These are phyloP conservation scores for Isabelozyma heimii DNA, from an alignment of 805 yeast genomes.

Conservation along the genomic window DNA sequence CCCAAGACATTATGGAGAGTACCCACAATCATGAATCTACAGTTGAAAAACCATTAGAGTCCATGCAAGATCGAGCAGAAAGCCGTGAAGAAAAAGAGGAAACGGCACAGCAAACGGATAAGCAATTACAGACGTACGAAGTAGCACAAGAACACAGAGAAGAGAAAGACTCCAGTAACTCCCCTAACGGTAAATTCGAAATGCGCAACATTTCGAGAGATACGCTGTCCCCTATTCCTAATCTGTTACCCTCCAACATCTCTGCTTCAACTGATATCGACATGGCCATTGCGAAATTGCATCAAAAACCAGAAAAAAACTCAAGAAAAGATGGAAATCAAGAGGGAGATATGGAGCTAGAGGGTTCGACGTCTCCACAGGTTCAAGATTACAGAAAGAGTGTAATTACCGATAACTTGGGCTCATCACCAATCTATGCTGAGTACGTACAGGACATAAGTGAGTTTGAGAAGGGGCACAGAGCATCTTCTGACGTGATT, in stretches of 20 bases:
- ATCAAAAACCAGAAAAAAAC: background rate
- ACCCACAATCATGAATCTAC: no score
- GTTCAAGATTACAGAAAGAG: background rate
- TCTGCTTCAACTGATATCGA: conserved; percentile 14
- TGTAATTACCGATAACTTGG: background rate
- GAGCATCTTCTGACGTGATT: no score
- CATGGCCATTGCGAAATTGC: background rate
- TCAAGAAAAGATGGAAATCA: background rate
- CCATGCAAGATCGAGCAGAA: no score
- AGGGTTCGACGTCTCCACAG: background rate
- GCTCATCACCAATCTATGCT: conserved; percentile 2
- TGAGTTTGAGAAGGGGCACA: conserved; percentile 8
- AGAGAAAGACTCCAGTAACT: no score
- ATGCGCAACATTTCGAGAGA: background rate
- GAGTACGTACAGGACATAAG: conserved; percentile 16
- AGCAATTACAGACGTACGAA: no score
- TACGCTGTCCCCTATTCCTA: conserved; percentile 2
- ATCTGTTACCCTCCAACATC: conserved; percentile 13
- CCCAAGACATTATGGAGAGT: no score
- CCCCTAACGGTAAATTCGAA: background rate
- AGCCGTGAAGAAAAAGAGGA: no score
- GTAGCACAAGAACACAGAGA: no score
- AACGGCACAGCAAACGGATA: no score
- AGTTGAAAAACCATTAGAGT: no score
- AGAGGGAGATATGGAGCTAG: no score